Base-by-base conservation (phyloP, 805 yeast species). In the Wickerhamomyces chambardii region DNA sequence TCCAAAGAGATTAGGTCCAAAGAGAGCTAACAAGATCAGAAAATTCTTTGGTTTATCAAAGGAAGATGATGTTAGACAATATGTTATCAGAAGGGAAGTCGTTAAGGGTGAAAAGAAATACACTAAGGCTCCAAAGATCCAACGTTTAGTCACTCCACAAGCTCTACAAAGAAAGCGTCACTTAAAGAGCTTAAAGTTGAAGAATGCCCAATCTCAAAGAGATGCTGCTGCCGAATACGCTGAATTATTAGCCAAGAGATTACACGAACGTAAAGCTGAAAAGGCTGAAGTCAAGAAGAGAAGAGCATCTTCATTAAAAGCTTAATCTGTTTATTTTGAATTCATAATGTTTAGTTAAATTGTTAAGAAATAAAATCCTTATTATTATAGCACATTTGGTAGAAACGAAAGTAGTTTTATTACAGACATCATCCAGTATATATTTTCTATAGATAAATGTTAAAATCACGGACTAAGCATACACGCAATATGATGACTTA, bases 151-250 rank as follows among this genome's bases (percentile, higher is more conserved):
- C 53, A 92, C 98, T 62, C 98, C 98, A 68, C 97, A 92, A 75
- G 83, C 86, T 64, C 78, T 92, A 69, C 97, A 90, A 78, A 90
- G 96, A 82, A 92, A 92, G 94, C 84, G 97, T 75, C 89, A 85
- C 66, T 81, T 84, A 68, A 84, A 76, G 68, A 80, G 96, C 59
- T 73, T 80, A 73, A 92, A 92, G 83, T 74, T 84, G 68, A 84
- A 79, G 76, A 84, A 85, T 71, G 97, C 97, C 68, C 95, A 86
- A 78, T 87, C 85, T 63, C 95, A 87, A 75, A 87, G 95, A 86
- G 97, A 92, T 70, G 96, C 95, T 74, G 98, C 99, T 71, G 95
- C 97, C 65, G 98, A 92, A 74, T 92, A 92, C 82, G 95, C 97
- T 65, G 95, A 89, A 75, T 78, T 92, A 66, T 78, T 92, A 68